A percentile compares a stretch with the other conserved stretches of the same genome.
Evolutionary conservation across 495 filamentous ascomycete genomes (phyloP).

Genomic region (Tuber indicum): DNA sequence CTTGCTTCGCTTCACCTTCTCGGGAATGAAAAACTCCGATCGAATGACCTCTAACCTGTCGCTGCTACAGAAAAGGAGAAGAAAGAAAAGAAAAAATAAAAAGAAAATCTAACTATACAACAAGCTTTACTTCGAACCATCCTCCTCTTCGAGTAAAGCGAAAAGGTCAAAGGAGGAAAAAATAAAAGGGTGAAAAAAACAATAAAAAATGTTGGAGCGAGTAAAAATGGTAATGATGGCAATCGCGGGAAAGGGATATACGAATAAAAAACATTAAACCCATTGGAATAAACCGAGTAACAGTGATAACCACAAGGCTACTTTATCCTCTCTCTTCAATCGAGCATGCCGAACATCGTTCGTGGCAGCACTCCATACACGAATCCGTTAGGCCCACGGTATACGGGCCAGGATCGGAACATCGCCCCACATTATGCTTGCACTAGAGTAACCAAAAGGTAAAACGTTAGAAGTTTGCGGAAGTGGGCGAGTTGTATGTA

Average conservation of each 20-base stretch:
- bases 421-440: background rate
- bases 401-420: conserved; percentile 24
- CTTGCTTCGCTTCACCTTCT: background rate
- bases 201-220: conserved; percentile 4
- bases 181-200: background rate
- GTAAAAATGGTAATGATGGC: conserved; percentile 3
- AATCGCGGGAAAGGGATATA: background rate
- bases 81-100: background rate
- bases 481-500: background rate
- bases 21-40: background rate
- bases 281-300: background rate
- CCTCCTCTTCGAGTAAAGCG: conserved; percentile 2
- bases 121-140: background rate
- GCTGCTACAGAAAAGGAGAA: background rate
- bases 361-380: conserved; percentile 23
- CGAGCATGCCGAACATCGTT: conserved; percentile 3
- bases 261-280: background rate
- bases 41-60: conserved; percentile 7
- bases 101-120: conserved; percentile 11
- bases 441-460: conserved; percentile 11
- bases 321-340: background rate
- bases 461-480: background rate
- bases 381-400: conserved; percentile 15
- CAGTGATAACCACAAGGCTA: background rate
- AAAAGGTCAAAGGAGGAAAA: conserved; percentile 1